A percentile compares a stretch with the other conserved stretches of the same genome.
Evolutionary conservation across 176 grass and related monocot species (phyloP).

Genomic region (Urochloa ruziziensis): DNA sequence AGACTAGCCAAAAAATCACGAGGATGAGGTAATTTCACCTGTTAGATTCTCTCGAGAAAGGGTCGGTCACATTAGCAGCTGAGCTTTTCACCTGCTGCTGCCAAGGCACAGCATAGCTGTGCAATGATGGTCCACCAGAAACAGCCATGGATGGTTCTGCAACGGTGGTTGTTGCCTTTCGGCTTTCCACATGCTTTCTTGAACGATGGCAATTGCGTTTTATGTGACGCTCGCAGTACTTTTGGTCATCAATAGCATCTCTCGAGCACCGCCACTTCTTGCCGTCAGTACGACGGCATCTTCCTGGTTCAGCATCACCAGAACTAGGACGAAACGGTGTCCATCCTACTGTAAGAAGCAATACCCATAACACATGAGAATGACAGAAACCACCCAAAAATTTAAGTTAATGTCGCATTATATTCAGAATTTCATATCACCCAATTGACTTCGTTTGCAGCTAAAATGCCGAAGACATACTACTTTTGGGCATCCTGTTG

Average conservation of each 20-base stretch:
- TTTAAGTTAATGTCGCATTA: too few relatives aligned
- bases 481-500: neutral
- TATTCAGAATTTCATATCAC: neutral
- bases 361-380: neutral
- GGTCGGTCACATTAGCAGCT: slow-evolving; percentile 19
- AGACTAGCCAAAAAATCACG: neutral
- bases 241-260: slow-evolving; percentile 73
- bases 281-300: slow-evolving; percentile 80
- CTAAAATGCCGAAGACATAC: neutral
- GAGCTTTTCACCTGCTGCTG: slow-evolving; percentile 37
- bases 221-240: slow-evolving; percentile 94
- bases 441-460: neutral
- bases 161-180: slow-evolving; percentile 31
- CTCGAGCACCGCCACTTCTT: slow-evolving; percentile 96
- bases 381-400: neutral
- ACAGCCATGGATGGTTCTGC: slow-evolving; percentile 33
- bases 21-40: slow-evolving; percentile 41
- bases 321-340: slow-evolving; percentile 47
- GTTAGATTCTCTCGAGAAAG: slow-evolving; percentile 28
- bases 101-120: slow-evolving; percentile 9
- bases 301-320: slow-evolving; percentile 75
- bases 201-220: slow-evolving; percentile 80
- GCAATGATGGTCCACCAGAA: slow-evolving; percentile 35
- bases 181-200: slow-evolving; percentile 99
- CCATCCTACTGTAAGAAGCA: slow-evolving; percentile 65